phyloP scores from a whole-genome alignment of 2,329 filamentous ascomycete genomes.

The Fusarium sp. region DNA sequence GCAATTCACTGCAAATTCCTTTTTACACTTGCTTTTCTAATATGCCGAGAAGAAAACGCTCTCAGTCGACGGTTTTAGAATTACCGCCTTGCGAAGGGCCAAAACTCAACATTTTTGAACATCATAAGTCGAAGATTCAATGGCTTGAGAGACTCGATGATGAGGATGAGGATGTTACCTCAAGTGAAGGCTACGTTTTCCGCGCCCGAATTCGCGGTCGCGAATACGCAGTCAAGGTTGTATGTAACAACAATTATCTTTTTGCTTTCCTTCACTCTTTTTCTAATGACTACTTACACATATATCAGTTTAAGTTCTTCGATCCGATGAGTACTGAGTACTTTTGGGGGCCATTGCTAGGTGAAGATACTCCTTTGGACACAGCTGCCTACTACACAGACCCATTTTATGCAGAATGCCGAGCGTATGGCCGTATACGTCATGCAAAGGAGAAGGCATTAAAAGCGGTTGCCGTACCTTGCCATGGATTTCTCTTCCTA shows the following conservation, averaged over 20 bases:
- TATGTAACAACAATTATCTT: too few relatives aligned
- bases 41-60: too few relatives aligned
- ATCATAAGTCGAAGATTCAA: constrained; percentile 36
- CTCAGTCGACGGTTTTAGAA: too few relatives aligned
- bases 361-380: constrained; percentile 25
- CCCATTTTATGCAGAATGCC: constrained; percentile 44
- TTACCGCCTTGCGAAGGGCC: constrained; percentile 36
- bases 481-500: constrained; percentile 20
- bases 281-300: too few relatives aligned
- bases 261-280: too few relatives aligned
- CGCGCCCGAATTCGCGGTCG: constrained; percentile 23
- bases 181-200: constrained; percentile 38
- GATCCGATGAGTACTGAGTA: constrained; percentile 29
- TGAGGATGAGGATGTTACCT: constrained; percentile 7
- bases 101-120: constrained; percentile 29
- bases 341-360: constrained; percentile 39
- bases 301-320: constrained; percentile 45
- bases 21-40: too few relatives aligned
- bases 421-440: constrained; percentile 40
- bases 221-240: constrained; percentile 44
- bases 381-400: constrained; percentile 42
- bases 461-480: background rate
- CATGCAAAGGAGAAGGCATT: constrained; percentile 3
- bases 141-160: constrained; percentile 40
- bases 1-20: too few relatives aligned